Conservation (phyloP, 805 yeast species). For the Ogataea parapolymorpha region DNA sequence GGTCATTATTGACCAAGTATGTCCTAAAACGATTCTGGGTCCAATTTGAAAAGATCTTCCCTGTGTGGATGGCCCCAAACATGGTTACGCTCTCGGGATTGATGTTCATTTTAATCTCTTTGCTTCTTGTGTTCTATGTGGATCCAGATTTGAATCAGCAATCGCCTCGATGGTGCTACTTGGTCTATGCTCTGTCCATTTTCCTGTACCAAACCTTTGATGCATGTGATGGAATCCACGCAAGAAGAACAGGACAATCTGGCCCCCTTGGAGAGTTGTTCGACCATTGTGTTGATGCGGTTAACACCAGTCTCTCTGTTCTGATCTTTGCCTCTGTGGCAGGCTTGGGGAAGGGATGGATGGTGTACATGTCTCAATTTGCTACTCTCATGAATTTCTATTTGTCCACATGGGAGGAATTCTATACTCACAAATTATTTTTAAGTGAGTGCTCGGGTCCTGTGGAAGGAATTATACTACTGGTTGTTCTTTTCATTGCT, state of each 20-base stretch:
- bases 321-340: constrained; percentile 73
- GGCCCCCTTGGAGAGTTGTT: constrained; percentile 94
- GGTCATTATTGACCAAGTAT: constrained; percentile 70
- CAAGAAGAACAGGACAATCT: constrained; percentile 90
- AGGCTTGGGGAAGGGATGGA: constrained; percentile 68
- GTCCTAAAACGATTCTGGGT: constrained; percentile 82
- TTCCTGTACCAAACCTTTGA: constrained; percentile 94
- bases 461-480: constrained; percentile 83
- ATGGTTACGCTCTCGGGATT: constrained; percentile 81
- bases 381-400: constrained; percentile 80
- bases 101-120: constrained; percentile 61
- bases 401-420: constrained; percentile 93
- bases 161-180: constrained; percentile 75
- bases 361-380: constrained; percentile 61
- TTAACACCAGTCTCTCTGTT: constrained; percentile 70
- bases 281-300: constrained; percentile 78
- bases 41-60: constrained; percentile 69
- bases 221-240: constrained; percentile 95
- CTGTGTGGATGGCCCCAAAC: constrained; percentile 89
- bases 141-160: constrained; percentile 64
- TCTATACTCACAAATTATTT: constrained; percentile 79
- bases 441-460: constrained; percentile 86
- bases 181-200: constrained; percentile 73
- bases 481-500: constrained; percentile 48
- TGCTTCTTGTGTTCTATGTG: constrained; percentile 60